These are phyloP conservation scores for Bimuria novae-zelandiae DNA, from an alignment of 2,329 filamentous ascomycete genomes.

Conservation along the genomic window DNA sequence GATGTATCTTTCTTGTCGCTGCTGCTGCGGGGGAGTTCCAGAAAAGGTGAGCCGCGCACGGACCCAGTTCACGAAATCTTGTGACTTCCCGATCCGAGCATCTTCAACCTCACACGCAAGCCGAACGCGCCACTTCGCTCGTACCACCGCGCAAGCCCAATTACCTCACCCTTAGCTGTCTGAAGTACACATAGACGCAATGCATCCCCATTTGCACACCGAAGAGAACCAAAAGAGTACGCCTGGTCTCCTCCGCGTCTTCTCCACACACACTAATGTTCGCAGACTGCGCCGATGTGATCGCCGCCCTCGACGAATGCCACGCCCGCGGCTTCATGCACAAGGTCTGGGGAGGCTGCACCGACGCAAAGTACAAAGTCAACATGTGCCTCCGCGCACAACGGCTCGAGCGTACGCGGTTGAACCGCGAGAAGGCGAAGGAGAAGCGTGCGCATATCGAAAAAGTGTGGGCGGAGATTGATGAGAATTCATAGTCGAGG, in stretches of 20 bases:
- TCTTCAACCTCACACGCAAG: constrained; percentile 1
- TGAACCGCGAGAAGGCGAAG: constrained; percentile 73
- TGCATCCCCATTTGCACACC: constrained; percentile 98
- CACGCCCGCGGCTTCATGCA: constrained; percentile 90
- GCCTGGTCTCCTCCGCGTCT: constrained; percentile 26
- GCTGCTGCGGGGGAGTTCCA: constrained; percentile 8
- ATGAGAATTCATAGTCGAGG: constrained; percentile 62
- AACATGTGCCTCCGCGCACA: constrained; percentile 83
- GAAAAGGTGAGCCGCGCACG: constrained; percentile 23
- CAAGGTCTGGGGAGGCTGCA: constrained; percentile 91
- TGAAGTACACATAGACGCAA: constrained; percentile 51
- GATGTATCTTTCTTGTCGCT: background rate
- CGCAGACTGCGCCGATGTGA: constrained; percentile 90
- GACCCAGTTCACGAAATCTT: constrained; percentile 33
- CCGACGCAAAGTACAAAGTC: constrained; percentile 79
- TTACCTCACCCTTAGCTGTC: background rate
- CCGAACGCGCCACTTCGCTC: background rate
- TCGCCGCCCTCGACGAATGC: constrained; percentile 92
- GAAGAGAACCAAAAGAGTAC: constrained; percentile 81
- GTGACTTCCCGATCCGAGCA: constrained; percentile 23
- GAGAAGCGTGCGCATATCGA: constrained; percentile 73
- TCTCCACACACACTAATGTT: constrained; percentile 14
- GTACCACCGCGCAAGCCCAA: constrained; percentile 16
- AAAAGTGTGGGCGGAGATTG: constrained; percentile 78
- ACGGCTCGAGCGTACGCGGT: constrained; percentile 74